Evolutionary conservation across 2,329 filamentous ascomycete genomes (phyloP), one percentile per base, ranked within the genome.

Genomic region (Annulohypoxylon truncatum): DNA sequence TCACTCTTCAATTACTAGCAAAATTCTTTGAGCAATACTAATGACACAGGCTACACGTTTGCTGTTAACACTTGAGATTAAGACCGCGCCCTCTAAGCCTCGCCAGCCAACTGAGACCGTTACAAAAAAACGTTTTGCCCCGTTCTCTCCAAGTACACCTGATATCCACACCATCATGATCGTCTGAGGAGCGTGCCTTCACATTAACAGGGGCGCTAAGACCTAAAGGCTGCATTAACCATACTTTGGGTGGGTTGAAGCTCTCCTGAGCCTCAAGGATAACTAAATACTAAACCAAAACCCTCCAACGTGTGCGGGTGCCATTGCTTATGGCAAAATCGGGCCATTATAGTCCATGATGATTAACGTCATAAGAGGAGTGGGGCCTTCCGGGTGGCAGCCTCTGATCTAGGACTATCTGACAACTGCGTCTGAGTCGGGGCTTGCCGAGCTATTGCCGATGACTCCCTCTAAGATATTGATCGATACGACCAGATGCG

Each of bases 401-500:
- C 7, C 7, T 28, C 7, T n/a, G n/a, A n/a, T n/a, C n/a, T n/a
- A n/a, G 33, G 33, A 12, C 33, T n/a, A 35, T 35, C n/a, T 5
- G 15, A 38, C n/a, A 6, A 3, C 33, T n/a, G 3, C 18, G 12
- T 22, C 18, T 20, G 18, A 42, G 38, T 18, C 13, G 22, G 15
- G 8, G 38, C 3, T 40, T 10, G 7, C 10, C 5, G 13, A 5
- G 12, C 12, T n/a, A 47, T 24, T 7, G 8, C 8, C 20, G 26
- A n/a, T 2, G 3, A 8, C 40, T 26, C 40, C 31, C 40, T 5
- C 48, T 61, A 71, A 58, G 80, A 81, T 56, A 84, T 79, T 3
- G 83, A 80, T 59, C 87, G 85, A 76, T 92, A 97, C 74, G 92
- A 94, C 96, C 96, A 99, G 82, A 99, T 98, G 76, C 96, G 90